phyloP scores from a whole-genome alignment of 768 basidiomycete genomes.

The Clathrus columnatus region DNA sequence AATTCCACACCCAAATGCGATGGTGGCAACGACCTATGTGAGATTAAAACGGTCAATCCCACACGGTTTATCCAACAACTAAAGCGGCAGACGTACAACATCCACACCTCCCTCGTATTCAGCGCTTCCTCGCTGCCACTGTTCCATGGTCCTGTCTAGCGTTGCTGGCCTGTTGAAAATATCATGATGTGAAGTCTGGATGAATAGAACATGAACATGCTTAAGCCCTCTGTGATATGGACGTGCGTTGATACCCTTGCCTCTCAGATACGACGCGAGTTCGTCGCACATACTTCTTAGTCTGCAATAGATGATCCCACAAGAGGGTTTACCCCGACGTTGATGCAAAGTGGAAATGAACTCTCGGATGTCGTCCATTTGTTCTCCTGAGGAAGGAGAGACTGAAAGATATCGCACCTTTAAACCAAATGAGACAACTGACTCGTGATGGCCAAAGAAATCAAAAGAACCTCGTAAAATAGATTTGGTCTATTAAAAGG shows the following conservation, averaged over 20 bases:
- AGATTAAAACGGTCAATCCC: neutral
- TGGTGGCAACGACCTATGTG: conserved; percentile 61
- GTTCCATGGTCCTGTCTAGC: conserved; percentile 45
- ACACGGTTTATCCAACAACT: neutral
- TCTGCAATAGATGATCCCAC: conserved; percentile 77
- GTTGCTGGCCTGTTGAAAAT: conserved; percentile 31
- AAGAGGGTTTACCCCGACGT: conserved; percentile 49
- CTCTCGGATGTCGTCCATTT: conserved; percentile 57
- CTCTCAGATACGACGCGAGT: conserved; percentile 52
- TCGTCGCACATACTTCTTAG: conserved; percentile 57
- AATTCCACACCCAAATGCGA: conserved; percentile 83
- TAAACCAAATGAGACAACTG: neutral
- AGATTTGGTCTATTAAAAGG: conserved; percentile 77
- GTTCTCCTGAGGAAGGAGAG: conserved; percentile 38
- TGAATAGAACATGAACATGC: conserved; percentile 26
- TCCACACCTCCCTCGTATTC: conserved; percentile 48
- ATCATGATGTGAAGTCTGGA: conserved; percentile 1
- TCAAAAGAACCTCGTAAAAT: conserved; percentile 67
- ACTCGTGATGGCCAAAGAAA: neutral
- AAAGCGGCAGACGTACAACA: conserved; percentile 39
- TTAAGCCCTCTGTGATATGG: conserved; percentile 70
- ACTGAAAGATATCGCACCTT: conserved; percentile 58
- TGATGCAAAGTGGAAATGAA: conserved; percentile 58
- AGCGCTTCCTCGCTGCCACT: conserved; percentile 47
- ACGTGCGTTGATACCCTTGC: conserved; percentile 55